Evolutionary conservation across 805 yeast species (phyloP).

Genomic region (Hanseniaspora singularis): DNA sequence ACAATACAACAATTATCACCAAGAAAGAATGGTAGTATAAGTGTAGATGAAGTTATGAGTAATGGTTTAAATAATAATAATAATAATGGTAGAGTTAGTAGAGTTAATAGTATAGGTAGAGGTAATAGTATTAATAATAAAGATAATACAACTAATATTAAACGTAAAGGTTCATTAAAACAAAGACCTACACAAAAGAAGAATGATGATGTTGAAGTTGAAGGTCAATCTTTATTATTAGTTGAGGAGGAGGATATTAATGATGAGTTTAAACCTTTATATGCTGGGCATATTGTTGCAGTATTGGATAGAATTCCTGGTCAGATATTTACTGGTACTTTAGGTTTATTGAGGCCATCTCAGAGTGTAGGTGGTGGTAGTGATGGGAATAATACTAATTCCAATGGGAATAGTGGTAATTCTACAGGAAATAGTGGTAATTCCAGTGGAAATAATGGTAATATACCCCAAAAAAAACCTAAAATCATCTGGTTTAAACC

Average conservation of each 20-base stretch:
- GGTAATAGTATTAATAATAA: too few species aligned
- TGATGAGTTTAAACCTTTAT: slow-evolving; percentile 83
- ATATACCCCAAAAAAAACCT: slow-evolving; percentile 41
- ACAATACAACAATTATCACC: slow-evolving; percentile 37
- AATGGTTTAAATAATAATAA: too few species aligned
- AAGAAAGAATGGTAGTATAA: slow-evolving; percentile 23
- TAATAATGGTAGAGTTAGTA: slow-evolving; percentile 19
- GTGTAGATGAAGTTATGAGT: too few species aligned
- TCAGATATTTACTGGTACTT: slow-evolving; percentile 85
- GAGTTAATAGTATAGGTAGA: too few species aligned
- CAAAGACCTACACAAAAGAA: slow-evolving; percentile 96
- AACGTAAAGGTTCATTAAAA: slow-evolving; percentile 79
- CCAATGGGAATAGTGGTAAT: slow-evolving; percentile 20
- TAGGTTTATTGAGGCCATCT: slow-evolving; percentile 89
- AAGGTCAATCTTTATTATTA: slow-evolving; percentile 82
- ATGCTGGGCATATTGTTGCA: slow-evolving; percentile 97
- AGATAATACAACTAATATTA: slow-evolving; percentile 23
- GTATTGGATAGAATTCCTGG: slow-evolving; percentile 96
- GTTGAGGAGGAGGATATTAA: slow-evolving; percentile 93
- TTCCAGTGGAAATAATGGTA: slow-evolving; percentile 21
- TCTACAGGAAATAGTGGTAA: slow-evolving; percentile 19
- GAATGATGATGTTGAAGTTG: slow-evolving; percentile 96
- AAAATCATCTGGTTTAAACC: slow-evolving; percentile 99
- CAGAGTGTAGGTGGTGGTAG: slow-evolving; percentile 38
- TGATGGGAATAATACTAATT: slow-evolving; percentile 19